Percentiles rank a stretch among this genome's conserved stretches.
phyloP scores from a whole-genome alignment of 805 yeast genomes.

The Cyberlindnera lachancei region DNA sequence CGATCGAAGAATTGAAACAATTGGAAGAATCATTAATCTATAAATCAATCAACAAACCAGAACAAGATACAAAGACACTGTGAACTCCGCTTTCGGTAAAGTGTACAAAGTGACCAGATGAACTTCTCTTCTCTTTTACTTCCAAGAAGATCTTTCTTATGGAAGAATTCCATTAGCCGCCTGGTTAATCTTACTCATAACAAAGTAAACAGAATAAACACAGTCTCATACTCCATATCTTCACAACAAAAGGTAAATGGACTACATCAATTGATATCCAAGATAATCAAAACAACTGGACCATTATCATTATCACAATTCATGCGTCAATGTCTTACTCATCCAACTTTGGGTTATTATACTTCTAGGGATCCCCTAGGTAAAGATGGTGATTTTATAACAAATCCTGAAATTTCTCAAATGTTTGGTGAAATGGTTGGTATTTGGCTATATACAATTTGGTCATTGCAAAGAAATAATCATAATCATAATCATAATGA shows the following conservation, averaged over 20 bases:
- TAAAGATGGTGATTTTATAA: conserved; percentile 63
- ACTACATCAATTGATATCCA: conserved; percentile 19
- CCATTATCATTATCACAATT: conserved; percentile 67
- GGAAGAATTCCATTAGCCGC: too few species aligned
- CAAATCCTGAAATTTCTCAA: conserved; percentile 82
- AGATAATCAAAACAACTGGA: conserved; percentile 46
- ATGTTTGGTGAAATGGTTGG: conserved; percentile 85
- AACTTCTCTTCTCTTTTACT: too few species aligned
- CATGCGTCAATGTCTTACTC: conserved; percentile 76
- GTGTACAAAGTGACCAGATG: too few species aligned
- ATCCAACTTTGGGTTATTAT: conserved; percentile 73
- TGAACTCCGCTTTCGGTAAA: too few species aligned
- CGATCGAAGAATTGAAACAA: too few species aligned
- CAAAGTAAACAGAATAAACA: too few species aligned
- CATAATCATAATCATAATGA: conserved; percentile 33
- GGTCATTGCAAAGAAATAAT: conserved; percentile 52
- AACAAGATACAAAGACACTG: too few species aligned
- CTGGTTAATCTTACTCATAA: too few species aligned
- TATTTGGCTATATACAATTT: conserved; percentile 54
- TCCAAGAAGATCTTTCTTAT: too few species aligned
- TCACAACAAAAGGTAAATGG: conserved; percentile 1
- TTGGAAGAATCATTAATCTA: too few species aligned
- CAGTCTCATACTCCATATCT: too few species aligned
- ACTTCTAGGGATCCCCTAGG: conserved; percentile 72
- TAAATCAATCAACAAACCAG: too few species aligned